A percentile compares a stretch with the other conserved stretches of the same genome.
Conservation (phyloP, 2,329 filamentous ascomycete genomes). For the Didymella exigua region DNA sequence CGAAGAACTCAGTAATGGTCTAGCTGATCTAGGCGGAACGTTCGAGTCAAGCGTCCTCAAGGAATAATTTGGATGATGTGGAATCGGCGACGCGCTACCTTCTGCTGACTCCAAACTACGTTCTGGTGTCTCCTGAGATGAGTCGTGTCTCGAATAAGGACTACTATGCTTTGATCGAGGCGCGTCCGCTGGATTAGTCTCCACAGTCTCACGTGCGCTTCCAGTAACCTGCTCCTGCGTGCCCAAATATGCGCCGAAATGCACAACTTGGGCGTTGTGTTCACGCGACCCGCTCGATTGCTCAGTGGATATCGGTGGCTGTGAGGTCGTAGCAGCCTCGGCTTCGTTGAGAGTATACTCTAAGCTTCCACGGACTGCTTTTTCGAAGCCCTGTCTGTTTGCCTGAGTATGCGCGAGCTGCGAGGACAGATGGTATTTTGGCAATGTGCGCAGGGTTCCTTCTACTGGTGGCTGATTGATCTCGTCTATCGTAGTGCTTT, state of each 20-base stretch:
- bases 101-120: conserved; percentile 3
- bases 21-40: conserved; percentile 27
- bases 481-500: conserved; percentile 14
- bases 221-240: conserved; percentile 27
- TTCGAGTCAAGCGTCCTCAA: conserved; percentile 24
- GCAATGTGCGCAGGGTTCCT: not conserved
- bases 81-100: conserved; percentile 28
- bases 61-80: conserved; percentile 32
- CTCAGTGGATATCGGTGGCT: not conserved
- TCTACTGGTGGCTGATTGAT: not conserved
- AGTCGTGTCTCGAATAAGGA: conserved; percentile 37
- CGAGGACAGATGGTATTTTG: not conserved
- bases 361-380: not conserved
- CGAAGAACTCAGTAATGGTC: conserved; percentile 19
- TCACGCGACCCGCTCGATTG: conserved; percentile 17
- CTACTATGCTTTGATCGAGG: not conserved
- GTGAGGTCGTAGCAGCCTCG: not conserved
- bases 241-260: conserved; percentile 17
- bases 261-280: conserved; percentile 37
- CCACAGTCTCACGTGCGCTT: conserved; percentile 25
- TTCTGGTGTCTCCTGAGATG: conserved; percentile 39
- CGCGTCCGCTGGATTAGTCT: conserved; percentile 7
- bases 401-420: not conserved
- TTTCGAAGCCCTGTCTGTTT: not conserved
- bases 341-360: not conserved